A percentile compares a stretch with the other conserved stretches of the same genome.
Conservation (phyloP, 1,139 yeast genomes). For the Candida dubliniensis region DNA sequence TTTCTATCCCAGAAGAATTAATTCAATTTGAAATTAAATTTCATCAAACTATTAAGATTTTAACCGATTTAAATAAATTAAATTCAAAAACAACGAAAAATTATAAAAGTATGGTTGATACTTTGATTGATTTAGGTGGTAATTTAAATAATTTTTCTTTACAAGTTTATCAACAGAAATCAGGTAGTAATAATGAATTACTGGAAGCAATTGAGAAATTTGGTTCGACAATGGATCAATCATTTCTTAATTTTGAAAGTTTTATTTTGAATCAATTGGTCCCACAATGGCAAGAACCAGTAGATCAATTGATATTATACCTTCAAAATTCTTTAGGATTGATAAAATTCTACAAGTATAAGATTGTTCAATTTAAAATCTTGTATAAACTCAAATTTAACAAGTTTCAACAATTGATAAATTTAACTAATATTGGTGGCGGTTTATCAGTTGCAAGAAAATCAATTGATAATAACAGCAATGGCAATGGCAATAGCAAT, state of each 20-base stretch:
- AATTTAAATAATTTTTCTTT: slow-evolving; percentile 49
- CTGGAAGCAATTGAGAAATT: slow-evolving; percentile 43
- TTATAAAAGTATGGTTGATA: slow-evolving; percentile 30
- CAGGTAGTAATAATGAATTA: slow-evolving; percentile 22
- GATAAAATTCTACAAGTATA: slow-evolving; percentile 46
- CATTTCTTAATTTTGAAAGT: slow-evolving; percentile 42
- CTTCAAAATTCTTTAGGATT: slow-evolving; percentile 39
- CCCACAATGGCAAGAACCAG: slow-evolving; percentile 50
- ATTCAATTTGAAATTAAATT: slow-evolving; percentile 37
- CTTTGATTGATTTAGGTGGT: slow-evolving; percentile 46
- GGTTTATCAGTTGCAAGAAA: slow-evolving; percentile 2
- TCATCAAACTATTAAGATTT: slow-evolving; percentile 33
- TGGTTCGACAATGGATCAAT: slow-evolving; percentile 47
- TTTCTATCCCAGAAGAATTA: slow-evolving; percentile 35
- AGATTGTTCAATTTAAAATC: slow-evolving; percentile 44
- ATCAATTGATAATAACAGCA: slow-evolving; percentile 1
- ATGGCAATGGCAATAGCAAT: slow-evolving; percentile 7
- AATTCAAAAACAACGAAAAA: slow-evolving; percentile 33
- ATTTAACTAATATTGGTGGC: slow-evolving; percentile 19
- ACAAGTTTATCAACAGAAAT: slow-evolving; percentile 37
- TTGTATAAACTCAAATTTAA: slow-evolving; percentile 42
- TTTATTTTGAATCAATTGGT: slow-evolving; percentile 35
- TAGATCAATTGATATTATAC: slow-evolving; percentile 43
- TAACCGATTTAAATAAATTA: slow-evolving; percentile 35
- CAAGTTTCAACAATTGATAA: slow-evolving; percentile 40